Evolutionary conservation across 208 protist species (phyloP).

Genomic region (Wallacemonas sp.): DNA sequence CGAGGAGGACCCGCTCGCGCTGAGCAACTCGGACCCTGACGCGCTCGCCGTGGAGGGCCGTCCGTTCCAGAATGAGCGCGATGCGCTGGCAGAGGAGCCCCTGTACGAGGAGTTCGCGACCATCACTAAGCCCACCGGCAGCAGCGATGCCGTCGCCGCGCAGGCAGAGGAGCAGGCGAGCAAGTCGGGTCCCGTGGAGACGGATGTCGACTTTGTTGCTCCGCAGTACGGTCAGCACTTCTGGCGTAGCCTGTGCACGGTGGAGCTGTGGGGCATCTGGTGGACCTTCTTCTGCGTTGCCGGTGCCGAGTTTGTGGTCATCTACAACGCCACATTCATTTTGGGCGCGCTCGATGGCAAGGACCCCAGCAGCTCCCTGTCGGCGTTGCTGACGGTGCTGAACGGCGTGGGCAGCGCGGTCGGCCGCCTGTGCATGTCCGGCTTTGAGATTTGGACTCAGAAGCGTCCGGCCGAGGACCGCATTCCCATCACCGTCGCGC

Average conservation of each 20-base stretch:
- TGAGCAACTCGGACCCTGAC: slow-evolving; percentile 1
- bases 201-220: slow-evolving; percentile 60
- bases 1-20: slow-evolving; percentile 7
- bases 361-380: slow-evolving; percentile 26
- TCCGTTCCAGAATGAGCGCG: slow-evolving; percentile 3
- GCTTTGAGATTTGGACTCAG: slow-evolving; percentile 59
- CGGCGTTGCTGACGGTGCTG: slow-evolving; percentile 56
- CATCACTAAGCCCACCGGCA: slow-evolving; percentile 1
- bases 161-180: neutral
- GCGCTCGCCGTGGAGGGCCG: slow-evolving; percentile 5
- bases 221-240: slow-evolving; percentile 64
- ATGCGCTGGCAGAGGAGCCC: slow-evolving; percentile 11
- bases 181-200: slow-evolving; percentile 6
- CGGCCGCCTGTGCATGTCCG: slow-evolving; percentile 58
- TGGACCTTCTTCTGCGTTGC: slow-evolving; percentile 48
- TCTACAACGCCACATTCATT: slow-evolving; percentile 60
- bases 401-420: slow-evolving; percentile 68
- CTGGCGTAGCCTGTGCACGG: slow-evolving; percentile 36
- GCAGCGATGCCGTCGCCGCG: neutral
- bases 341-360: slow-evolving; percentile 45
- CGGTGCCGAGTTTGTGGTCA: slow-evolving; percentile 52
- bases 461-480: slow-evolving; percentile 53
- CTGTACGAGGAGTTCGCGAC: neutral
- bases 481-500: slow-evolving; percentile 52
- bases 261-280: slow-evolving; percentile 54